Percentiles rank a stretch among this genome's conserved stretches.
Conservation (phyloP, 129 eudicot species). For the Calendula officinalis region DNA sequence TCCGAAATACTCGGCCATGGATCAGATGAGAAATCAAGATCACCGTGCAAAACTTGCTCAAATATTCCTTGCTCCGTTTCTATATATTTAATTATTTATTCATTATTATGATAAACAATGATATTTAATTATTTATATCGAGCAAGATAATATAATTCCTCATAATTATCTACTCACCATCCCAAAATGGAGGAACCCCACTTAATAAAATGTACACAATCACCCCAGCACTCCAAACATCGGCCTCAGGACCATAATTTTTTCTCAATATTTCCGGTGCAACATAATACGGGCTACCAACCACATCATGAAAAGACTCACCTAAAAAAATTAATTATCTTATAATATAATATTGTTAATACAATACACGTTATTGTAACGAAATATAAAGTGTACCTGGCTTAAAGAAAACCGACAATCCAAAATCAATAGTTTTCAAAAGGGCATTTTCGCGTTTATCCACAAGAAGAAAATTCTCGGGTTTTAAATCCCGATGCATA, state of each 20-base stretch:
- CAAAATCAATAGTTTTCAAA: slow-evolving; percentile 77
- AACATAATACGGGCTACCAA: slow-evolving; percentile 84
- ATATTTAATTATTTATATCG: too few relatives aligned
- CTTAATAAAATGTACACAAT: slow-evolving; percentile 65
- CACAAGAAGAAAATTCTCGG: slow-evolving; percentile 67
- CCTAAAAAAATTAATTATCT: slow-evolving; percentile 36
- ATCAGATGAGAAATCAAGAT: slow-evolving; percentile 63
- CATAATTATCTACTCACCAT: slow-evolving; percentile 41
- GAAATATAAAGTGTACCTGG: slow-evolving; percentile 48
- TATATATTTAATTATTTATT: slow-evolving; percentile 16
- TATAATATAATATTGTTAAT: neutral
- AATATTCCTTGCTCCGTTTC: slow-evolving; percentile 72
- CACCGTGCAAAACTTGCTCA: slow-evolving; percentile 67
- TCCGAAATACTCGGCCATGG: slow-evolving; percentile 80
- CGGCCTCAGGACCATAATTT: slow-evolving; percentile 78
- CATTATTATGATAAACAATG: too few relatives aligned
- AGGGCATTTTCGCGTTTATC: slow-evolving; percentile 69
- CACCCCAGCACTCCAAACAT: slow-evolving; percentile 84
- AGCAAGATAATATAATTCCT: neutral
- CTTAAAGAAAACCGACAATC: slow-evolving; percentile 69
- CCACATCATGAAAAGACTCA: slow-evolving; percentile 61
- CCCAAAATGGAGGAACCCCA: slow-evolving; percentile 86
- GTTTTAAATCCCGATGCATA: slow-evolving; percentile 83
- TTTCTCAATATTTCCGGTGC: slow-evolving; percentile 73
- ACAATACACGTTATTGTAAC: neutral